Base-by-base conservation (phyloP, 768 basidiomycete genomes). In the Leucocoprinus leucothites region DNA sequence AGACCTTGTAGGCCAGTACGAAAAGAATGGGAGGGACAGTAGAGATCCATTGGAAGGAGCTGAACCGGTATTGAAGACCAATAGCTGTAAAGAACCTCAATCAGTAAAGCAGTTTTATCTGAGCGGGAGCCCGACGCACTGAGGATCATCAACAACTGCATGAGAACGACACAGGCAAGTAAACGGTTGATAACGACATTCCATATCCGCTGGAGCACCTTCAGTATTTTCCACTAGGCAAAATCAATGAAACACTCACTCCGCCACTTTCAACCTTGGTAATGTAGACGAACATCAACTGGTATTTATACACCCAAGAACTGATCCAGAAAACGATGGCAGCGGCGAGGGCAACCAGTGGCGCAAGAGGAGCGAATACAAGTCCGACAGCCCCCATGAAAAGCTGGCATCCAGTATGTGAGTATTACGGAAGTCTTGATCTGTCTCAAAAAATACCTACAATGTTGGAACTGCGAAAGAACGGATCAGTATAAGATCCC, bases 301-400 rank as follows among this genome's bases (percentile, higher is more conserved):
- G 90, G 65, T 98, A 98, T 72, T 98, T 99, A 78, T 95, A 93
- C 19, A 92, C 89, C 78, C 85, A 85, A 4, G 87, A 89, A 58
- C 83, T 83, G 64, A 88, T 74, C 91, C 94, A 98, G 68, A 94
- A 90, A 19, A 97, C 92, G 28, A 88, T 67, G 2, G 87, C 86
- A 11, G 86, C 92, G 16, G 89, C 91, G 24, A 94, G 77, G 8
- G 80, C 81, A 14, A 99, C 94, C 26, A 98, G 72, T 1, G 97
- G 97, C 0, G 96, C 95, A 5, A 99, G 74, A 13, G 96, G 96
- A 0, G 96, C 94, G 64, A 98, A 98, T 16, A 97, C 87, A 47
- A 99, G 71, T 0, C 86, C 95, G 45, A 99, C 92, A n/a, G 91
- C 81, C n/a, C 76, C 89, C 86, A 94, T 91, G 72, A 94, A 93